Evolutionary conservation across 2,329 filamentous ascomycete species (phyloP), one percentile per base, ranked within the genome.

Genomic region (Arachnomyces sp.): DNA sequence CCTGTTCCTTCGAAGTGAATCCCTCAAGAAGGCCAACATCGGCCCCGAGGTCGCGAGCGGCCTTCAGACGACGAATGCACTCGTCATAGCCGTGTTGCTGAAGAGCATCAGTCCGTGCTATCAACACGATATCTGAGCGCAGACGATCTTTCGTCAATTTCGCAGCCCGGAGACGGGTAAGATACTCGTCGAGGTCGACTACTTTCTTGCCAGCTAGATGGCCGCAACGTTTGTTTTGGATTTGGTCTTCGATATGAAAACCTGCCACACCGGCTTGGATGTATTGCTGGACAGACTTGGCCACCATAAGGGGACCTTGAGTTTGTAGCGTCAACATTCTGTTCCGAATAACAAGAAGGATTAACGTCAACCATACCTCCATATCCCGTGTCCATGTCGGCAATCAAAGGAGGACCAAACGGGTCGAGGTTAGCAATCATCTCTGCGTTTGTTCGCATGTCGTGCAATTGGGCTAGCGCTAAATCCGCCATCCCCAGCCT

Each of bases 191-290:
- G 0, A 55, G 44, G 2, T 61, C 52, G 7, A 82, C 79, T 9
- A 82, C 60, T 42, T 74, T 65, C 57, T 84, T 83, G 39, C 76
- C 76, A 0, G 60, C 57, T 1, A 83, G 64, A 52, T 83, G 79
- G 1, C 79, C 79, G 54, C 79, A 83, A 7, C 78, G 73, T 61
- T 84, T 83, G 33, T 70, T 74, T 32, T 71, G 63, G 13, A 81
- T 67, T 60, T 82, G 77, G 57, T 81, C 77, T 55, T 81, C 77
- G 42, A 81, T 70, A 50, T 81, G 76, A 14, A 79, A 59, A 0
- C 65, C 77, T 1, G 77, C 76, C 2, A 81, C 71, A 11, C 76
- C 76, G 4, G 70, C 64, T 17, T 66, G 63, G 36, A 68, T 66
- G 57, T 79, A 79, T 33, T 66, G 58, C n/a, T 64, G 56, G 6